These are phyloP conservation scores for Galeopsis tetrahit DNA, from an alignment of 257 asterid genomes.

Conservation along the genomic window DNA sequence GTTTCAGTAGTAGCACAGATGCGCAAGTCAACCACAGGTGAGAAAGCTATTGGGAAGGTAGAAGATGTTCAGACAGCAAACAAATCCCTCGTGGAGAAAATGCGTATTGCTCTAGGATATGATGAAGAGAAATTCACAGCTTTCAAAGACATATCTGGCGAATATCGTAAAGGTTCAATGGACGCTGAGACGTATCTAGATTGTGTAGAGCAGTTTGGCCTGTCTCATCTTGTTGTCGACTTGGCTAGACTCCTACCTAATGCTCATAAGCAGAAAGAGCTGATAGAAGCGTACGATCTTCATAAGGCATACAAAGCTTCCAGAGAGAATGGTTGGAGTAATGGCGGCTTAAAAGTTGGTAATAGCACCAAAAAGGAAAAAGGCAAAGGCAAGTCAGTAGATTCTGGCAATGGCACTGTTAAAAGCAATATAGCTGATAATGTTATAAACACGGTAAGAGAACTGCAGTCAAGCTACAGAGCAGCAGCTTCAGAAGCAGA, in stretches of 20 bases:
- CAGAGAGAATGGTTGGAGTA: constrained; percentile 43
- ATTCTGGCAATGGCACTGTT: constrained; percentile 42
- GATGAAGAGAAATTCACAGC: constrained; percentile 73
- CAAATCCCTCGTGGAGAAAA: constrained; percentile 83
- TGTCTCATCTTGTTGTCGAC: constrained; percentile 88
- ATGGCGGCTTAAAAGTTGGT: constrained; percentile 45
- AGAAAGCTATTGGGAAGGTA: constrained; percentile 44
- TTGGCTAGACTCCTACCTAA: constrained; percentile 88
- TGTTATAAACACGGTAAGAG: constrained; percentile 57
- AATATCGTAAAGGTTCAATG: constrained; percentile 72
- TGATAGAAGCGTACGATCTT: constrained; percentile 72
- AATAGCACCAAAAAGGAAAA: constrained; percentile 59
- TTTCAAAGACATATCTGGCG: constrained; percentile 79
- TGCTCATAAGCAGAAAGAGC: constrained; percentile 75
- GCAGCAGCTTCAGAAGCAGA: constrained; percentile 57
- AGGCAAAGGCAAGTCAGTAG: constrained; percentile 67
- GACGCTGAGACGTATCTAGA: constrained; percentile 78
- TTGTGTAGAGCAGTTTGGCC: constrained; percentile 77
- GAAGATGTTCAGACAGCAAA: constrained; percentile 83
- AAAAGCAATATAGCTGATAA: constrained; percentile 57
- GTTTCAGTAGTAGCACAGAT: constrained; percentile 66
- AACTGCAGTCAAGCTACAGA: constrained; percentile 64
- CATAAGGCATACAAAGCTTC: constrained; percentile 42
- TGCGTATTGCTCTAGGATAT: constrained; percentile 67
- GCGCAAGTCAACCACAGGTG: constrained; percentile 40